phyloP scores from a whole-genome alignment of 2,329 filamentous ascomycete species.

The Colletotrichum sp. region DNA sequence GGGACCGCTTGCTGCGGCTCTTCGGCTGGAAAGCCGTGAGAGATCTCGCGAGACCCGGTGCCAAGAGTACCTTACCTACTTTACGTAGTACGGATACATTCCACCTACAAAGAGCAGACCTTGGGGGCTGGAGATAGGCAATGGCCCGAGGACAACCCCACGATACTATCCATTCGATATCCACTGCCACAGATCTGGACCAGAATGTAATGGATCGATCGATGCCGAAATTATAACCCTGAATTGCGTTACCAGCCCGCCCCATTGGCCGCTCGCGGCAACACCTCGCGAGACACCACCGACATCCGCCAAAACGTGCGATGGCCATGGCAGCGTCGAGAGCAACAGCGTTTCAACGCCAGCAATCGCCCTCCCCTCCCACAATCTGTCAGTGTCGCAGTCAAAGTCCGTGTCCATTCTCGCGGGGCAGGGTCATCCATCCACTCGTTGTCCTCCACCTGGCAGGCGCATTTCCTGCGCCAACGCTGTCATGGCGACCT shows the following conservation, averaged over 20 bases:
- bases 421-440: background rate
- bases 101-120: background rate
- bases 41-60: background rate
- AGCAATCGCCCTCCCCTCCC: background rate
- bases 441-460: background rate
- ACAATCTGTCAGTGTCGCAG: background rate
- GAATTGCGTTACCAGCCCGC: background rate
- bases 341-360: background rate
- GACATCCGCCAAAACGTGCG: background rate
- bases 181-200: background rate
- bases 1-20: constrained; percentile 4
- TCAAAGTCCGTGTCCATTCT: background rate
- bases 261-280: background rate
- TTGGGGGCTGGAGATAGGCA: background rate
- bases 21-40: background rate
- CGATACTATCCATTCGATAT: background rate
- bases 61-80: background rate
- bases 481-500: background rate
- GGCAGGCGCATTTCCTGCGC: background rate
- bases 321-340: background rate
- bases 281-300: background rate
- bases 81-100: background rate
- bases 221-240: background rate
- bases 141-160: background rate
- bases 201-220: background rate